Percentiles rank a stretch among this genome's conserved stretches.
Evolutionary conservation across 257 asterid genomes (phyloP).

Genomic region (Solanum medicagineum): DNA sequence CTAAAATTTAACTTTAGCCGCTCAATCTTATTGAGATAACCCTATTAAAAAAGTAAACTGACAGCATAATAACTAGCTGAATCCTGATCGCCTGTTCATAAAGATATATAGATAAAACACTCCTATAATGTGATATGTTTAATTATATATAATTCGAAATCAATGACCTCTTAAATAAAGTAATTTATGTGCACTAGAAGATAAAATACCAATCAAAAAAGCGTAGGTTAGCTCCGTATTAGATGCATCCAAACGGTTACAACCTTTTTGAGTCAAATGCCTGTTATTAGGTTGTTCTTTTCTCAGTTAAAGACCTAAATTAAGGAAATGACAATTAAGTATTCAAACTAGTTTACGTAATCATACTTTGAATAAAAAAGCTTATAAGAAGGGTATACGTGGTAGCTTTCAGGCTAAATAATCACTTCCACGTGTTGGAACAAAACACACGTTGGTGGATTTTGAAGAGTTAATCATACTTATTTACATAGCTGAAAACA

Average conservation of each 20-base stretch:
- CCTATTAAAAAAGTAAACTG: no score
- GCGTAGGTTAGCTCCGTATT: not conserved
- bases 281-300: not conserved
- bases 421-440: constrained; percentile 23
- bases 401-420: not conserved
- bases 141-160: no score
- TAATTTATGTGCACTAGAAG: no score
- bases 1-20: no score
- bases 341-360: not conserved
- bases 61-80: no score
- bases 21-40: no score
- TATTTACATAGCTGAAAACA: not conserved
- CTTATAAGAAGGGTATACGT: not conserved
- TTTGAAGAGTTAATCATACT: constrained; percentile 5
- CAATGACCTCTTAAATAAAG: no score
- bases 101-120: no score
- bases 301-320: not conserved
- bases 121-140: no score
- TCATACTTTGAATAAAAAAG: not conserved
- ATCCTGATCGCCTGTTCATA: no score
- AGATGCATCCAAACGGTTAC: not conserved
- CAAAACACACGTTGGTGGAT: constrained; percentile 22
- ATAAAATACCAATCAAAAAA: not conserved
- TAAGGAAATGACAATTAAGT: not conserved
- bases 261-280: not conserved